Evolutionary conservation across 179 eudicot genomes (phyloP).

Genomic region (Beta macrorhiza): DNA sequence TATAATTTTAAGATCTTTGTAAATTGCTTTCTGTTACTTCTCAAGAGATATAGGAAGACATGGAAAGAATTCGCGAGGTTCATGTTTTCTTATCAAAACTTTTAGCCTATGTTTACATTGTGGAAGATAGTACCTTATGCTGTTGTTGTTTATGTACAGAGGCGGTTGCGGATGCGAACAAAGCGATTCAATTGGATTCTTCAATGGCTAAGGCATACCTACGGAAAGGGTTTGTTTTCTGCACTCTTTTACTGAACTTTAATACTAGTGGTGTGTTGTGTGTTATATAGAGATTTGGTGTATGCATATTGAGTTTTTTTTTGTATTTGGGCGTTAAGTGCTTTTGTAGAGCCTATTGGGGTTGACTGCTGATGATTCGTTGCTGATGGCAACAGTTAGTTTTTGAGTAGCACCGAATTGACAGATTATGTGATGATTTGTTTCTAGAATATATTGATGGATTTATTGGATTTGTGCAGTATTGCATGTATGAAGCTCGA

Average conservation of each 20-base stretch:
- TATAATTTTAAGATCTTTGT: not conserved
- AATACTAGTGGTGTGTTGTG: not conserved
- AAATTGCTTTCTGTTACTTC: not conserved
- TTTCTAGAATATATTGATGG: not conserved
- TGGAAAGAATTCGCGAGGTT: too few species aligned
- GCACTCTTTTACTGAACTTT: not conserved
- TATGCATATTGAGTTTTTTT: not conserved
- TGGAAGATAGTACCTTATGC: slow-evolving; percentile 8
- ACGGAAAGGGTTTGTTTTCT: slow-evolving; percentile 76
- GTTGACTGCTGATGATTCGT: not conserved
- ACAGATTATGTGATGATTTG: not conserved
- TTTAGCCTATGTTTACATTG: not conserved
- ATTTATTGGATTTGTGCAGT: slow-evolving; percentile 33
- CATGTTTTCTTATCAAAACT: too few species aligned
- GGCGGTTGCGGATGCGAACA: slow-evolving; percentile 96
- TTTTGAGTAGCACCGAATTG: not conserved
- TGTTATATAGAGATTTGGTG: not conserved
- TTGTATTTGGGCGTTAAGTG: not conserved
- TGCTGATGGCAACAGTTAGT: not conserved
- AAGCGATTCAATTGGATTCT: slow-evolving; percentile 77
- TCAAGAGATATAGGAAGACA: not conserved
- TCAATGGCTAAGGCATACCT: slow-evolving; percentile 77
- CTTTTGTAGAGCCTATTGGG: not conserved
- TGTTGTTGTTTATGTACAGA: slow-evolving; percentile 46
- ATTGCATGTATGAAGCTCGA: slow-evolving; percentile 87